These are phyloP conservation scores for Plicaturopsis crispa DNA, from an alignment of 768 basidiomycete genomes.

Conservation along the genomic window DNA sequence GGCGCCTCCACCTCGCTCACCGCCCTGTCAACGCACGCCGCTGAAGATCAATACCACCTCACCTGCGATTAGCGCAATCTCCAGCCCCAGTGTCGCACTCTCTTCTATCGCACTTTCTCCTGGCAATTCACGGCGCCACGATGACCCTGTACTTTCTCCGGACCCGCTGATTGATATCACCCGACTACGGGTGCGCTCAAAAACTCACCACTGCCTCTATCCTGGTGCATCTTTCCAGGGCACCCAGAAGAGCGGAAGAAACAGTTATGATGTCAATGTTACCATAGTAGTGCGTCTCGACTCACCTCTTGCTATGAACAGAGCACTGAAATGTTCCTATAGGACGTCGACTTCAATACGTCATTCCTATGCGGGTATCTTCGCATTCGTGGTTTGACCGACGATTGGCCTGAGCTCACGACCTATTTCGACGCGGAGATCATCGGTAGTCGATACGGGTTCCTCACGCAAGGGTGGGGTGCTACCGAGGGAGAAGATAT, in stretches of 20 bases:
- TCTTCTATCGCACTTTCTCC: constrained; percentile 10
- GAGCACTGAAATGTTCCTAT: constrained; percentile 7
- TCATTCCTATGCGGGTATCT: constrained; percentile 90
- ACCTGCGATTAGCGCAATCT: too few species aligned
- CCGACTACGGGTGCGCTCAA: constrained; percentile 63
- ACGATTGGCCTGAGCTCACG: constrained; percentile 92
- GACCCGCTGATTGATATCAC: constrained; percentile 72
- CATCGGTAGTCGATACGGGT: constrained; percentile 85
- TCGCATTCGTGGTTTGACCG: constrained; percentile 85
- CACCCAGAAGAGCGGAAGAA: constrained; percentile 90
- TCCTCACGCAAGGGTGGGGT: constrained; percentile 86
- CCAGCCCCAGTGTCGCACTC: too few species aligned
- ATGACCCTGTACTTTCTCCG: constrained; percentile 15
- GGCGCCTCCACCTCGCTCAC: too few species aligned
- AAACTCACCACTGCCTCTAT: constrained; percentile 72
- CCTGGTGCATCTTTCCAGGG: constrained; percentile 87
- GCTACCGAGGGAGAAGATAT: constrained; percentile 88
- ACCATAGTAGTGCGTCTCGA: constrained; percentile 72
- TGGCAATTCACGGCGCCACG: constrained; percentile 3
- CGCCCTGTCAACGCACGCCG: constrained; percentile 17
- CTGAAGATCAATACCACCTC: constrained; percentile 17
- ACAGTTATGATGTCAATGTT: constrained; percentile 91
- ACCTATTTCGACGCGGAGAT: constrained; percentile 98
- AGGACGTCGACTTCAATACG: constrained; percentile 87
- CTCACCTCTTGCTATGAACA: constrained; percentile 5